Conservation (phyloP, 1,284 basidiomycete species). For the Nidula niveotomentosa region DNA sequence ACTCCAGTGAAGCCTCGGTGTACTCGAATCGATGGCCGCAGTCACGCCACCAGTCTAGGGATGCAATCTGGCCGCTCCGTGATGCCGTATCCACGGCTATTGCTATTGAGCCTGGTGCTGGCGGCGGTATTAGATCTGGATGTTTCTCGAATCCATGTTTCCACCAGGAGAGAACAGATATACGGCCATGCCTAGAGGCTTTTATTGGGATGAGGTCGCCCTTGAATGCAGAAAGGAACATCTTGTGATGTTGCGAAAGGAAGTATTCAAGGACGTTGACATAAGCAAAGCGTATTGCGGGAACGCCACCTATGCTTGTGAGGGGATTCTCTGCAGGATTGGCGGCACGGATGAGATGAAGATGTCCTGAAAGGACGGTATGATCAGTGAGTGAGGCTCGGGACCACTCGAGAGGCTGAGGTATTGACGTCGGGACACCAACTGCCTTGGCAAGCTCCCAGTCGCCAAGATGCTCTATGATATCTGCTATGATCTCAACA, state of each 20-base stretch:
- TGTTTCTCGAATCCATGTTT: constrained; percentile 60
- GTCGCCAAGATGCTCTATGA: constrained; percentile 73
- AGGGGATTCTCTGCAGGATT: constrained; percentile 54
- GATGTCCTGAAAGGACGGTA: constrained; percentile 63
- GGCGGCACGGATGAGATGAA: constrained; percentile 56
- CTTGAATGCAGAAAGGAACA: constrained; percentile 62
- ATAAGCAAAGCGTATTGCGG: constrained; percentile 72
- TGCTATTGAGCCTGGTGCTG: constrained; percentile 47
- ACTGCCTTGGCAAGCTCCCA: constrained; percentile 82
- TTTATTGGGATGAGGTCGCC: constrained; percentile 69
- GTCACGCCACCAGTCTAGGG: constrained; percentile 72
- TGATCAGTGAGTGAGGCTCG: constrained; percentile 66
- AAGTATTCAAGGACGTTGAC: constrained; percentile 73
- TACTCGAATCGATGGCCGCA: constrained; percentile 62
- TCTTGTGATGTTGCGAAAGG: constrained; percentile 56
- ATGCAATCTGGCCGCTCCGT: constrained; percentile 60
- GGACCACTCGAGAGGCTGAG: constrained; percentile 67
- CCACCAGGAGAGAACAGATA: constrained; percentile 79
- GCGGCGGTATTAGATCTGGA: constrained; percentile 53
- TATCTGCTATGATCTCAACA: constrained; percentile 72
- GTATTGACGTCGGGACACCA: constrained; percentile 66
- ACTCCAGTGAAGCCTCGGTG: constrained; percentile 73
- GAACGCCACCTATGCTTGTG: constrained; percentile 64
- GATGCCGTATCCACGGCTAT: constrained; percentile 75
- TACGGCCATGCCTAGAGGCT: constrained; percentile 73